Evolutionary conservation across 2,329 filamentous ascomycete genomes (phyloP).

Genomic region (Colletotrichum shisoi): DNA sequence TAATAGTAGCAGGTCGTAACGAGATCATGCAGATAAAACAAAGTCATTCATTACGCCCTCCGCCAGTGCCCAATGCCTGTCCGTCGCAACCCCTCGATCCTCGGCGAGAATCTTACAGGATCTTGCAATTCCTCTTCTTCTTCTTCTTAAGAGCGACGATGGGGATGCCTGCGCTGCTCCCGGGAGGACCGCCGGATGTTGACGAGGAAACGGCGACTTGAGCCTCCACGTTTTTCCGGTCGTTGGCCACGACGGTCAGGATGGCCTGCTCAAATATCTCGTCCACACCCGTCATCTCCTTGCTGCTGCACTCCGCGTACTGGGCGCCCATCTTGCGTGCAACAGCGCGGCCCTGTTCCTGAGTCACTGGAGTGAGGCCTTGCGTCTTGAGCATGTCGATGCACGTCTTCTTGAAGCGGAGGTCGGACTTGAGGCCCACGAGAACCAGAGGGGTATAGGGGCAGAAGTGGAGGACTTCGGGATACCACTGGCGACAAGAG

Average conservation of each 20-base stretch:
- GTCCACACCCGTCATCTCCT: slow-evolving; percentile 94
- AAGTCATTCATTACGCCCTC: slow-evolving; percentile 41
- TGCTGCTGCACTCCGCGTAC: slow-evolving; percentile 99
- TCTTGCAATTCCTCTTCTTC: slow-evolving; percentile 84
- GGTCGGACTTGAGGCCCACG: slow-evolving; percentile 94
- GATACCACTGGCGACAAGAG: slow-evolving; percentile 79
- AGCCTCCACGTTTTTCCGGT: slow-evolving; percentile 68
- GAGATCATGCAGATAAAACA: slow-evolving; percentile 45
- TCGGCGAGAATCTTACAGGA: slow-evolving; percentile 65
- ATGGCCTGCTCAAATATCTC: slow-evolving; percentile 96
- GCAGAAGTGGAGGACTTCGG: slow-evolving; percentile 98
- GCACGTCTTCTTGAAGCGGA: slow-evolving; percentile 93
- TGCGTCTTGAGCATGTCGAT: slow-evolving; percentile 99
- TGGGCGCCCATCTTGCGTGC: slow-evolving; percentile 92
- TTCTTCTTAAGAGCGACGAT: slow-evolving; percentile 69
- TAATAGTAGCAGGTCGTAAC: slow-evolving; percentile 46
- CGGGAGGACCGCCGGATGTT: slow-evolving; percentile 47
- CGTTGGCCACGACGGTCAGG: slow-evolving; percentile 85
- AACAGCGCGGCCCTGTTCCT: slow-evolving; percentile 85
- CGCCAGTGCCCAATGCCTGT: slow-evolving; percentile 31
- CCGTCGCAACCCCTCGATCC: slow-evolving; percentile 29
- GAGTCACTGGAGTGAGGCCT: slow-evolving; percentile 91
- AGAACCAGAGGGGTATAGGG: slow-evolving; percentile 96
- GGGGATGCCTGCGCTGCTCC: slow-evolving; percentile 49
- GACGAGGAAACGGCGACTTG: slow-evolving; percentile 52